Conservation (phyloP, 257 asterid species). For the Solanum tacnaense region DNA sequence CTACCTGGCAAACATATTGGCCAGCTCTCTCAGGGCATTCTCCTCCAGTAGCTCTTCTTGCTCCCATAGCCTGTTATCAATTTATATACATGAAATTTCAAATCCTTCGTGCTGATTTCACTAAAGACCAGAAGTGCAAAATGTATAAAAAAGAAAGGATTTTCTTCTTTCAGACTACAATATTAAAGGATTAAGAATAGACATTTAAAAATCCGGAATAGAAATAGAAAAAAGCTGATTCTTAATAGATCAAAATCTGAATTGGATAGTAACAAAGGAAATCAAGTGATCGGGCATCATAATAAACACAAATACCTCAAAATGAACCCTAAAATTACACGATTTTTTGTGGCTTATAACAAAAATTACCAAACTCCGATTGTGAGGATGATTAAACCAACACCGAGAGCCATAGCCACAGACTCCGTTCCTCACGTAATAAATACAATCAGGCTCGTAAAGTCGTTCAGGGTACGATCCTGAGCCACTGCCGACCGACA, state of each 20-base stretch:
- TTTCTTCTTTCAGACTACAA: neutral
- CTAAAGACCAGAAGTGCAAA: neutral
- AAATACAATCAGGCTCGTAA: slow-evolving; percentile 11
- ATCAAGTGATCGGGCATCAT: neutral
- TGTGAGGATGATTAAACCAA: slow-evolving; percentile 25
- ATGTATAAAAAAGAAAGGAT: neutral
- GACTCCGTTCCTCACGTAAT: slow-evolving; percentile 17
- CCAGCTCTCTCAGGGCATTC: slow-evolving; percentile 57
- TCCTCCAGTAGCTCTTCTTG: slow-evolving; percentile 29
- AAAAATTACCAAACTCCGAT: neutral
- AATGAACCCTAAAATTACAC: neutral
- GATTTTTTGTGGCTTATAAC: neutral
- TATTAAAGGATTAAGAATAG: neutral
- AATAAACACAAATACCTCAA: neutral
- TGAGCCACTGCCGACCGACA: slow-evolving; percentile 9
- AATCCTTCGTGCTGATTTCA: neutral
- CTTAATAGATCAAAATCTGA: neutral
- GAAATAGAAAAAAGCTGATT: neutral
- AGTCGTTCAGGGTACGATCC: slow-evolving; percentile 18
- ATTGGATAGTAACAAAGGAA: neutral
- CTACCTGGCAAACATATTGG: slow-evolving; percentile 70
- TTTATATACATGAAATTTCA: neutral
- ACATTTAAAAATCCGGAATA: neutral
- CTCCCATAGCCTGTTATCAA: slow-evolving; percentile 36
- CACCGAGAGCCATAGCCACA: slow-evolving; percentile 24